These are phyloP conservation scores for Drechmeria coniospora DNA, from an alignment of 2,329 filamentous ascomycete genomes.

Conservation along the genomic window DNA sequence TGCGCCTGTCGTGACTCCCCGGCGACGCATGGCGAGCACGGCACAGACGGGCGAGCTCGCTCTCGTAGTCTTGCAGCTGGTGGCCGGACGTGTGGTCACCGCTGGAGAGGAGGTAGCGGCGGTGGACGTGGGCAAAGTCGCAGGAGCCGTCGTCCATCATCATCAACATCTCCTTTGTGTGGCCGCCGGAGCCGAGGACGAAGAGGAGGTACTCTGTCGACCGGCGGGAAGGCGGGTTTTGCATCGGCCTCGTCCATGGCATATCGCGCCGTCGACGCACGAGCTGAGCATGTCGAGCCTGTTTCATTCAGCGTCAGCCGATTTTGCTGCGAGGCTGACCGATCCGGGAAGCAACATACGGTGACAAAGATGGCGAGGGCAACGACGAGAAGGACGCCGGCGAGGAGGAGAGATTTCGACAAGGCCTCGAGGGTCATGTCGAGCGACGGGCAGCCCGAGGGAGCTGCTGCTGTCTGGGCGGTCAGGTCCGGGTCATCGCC, in stretches of 20 bases:
- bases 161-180: conserved; percentile 87
- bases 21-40: conserved; percentile 7
- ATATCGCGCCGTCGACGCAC: conserved; percentile 6
- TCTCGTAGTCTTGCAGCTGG: conserved; percentile 45
- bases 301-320: neutral
- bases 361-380: conserved; percentile 13
- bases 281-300: conserved; percentile 17
- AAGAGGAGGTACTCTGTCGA: conserved; percentile 46
- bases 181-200: conserved; percentile 82
- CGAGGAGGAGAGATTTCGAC: too few species aligned
- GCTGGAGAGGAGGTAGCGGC: conserved; percentile 68
- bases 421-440: too few species aligned
- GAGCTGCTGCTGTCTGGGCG: too few species aligned
- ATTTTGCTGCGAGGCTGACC: too few species aligned
- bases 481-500: too few species aligned
- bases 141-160: conserved; percentile 52
- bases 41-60: conserved; percentile 13
- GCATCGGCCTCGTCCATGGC: conserved; percentile 5
- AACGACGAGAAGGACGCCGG: too few species aligned
- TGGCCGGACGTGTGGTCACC: conserved; percentile 55
- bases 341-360: conserved; percentile 11
- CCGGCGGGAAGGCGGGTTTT: too few species aligned
- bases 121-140: conserved; percentile 37
- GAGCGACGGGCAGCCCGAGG: too few species aligned
- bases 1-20: conserved; percentile 46